A percentile compares a stretch with the other conserved stretches of the same genome.
Evolutionary conservation across 805 yeast genomes (phyloP).

Genomic region (Saccharomycopsis guyanensis): DNA sequence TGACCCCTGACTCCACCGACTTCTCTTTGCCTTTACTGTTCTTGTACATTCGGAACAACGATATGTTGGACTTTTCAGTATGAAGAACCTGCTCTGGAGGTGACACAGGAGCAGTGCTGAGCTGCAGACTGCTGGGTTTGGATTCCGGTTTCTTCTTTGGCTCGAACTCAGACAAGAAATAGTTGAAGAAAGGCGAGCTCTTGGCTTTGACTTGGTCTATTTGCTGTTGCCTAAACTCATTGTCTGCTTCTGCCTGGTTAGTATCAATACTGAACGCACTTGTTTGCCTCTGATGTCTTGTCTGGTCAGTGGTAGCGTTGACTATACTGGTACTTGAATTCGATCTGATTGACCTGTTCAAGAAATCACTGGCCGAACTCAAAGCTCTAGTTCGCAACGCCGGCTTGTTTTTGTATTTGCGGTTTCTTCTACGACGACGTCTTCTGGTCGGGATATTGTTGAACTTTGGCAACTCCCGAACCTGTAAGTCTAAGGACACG

Average conservation of each 20-base stretch:
- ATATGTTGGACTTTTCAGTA: neutral
- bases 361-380: constrained; percentile 14
- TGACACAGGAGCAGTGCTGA: neutral
- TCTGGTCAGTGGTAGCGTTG: neutral
- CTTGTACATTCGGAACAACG: neutral
- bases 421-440: constrained; percentile 67
- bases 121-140: neutral
- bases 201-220: constrained; percentile 6
- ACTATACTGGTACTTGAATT: constrained; percentile 8
- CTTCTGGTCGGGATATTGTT: constrained; percentile 76
- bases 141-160: neutral
- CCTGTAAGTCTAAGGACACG: constrained; percentile 66
- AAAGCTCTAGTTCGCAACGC: constrained; percentile 5
- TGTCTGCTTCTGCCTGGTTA: neutral
- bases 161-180: constrained; percentile 19
- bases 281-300: constrained; percentile 2
- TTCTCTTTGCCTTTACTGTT: neutral
- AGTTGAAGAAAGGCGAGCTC: constrained; percentile 16
- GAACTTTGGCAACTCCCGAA: constrained; percentile 67
- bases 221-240: neutral
- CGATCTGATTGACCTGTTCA: constrained; percentile 13
- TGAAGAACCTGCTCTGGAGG: neutral
- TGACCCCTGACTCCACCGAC: neutral
- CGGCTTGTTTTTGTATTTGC: constrained; percentile 28
- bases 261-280: constrained; percentile 1